A percentile compares a stretch with the other conserved stretches of the same genome.
phyloP scores from a whole-genome alignment of 2,329 filamentous ascomycete species.

The Trichoderma lentiforme region DNA sequence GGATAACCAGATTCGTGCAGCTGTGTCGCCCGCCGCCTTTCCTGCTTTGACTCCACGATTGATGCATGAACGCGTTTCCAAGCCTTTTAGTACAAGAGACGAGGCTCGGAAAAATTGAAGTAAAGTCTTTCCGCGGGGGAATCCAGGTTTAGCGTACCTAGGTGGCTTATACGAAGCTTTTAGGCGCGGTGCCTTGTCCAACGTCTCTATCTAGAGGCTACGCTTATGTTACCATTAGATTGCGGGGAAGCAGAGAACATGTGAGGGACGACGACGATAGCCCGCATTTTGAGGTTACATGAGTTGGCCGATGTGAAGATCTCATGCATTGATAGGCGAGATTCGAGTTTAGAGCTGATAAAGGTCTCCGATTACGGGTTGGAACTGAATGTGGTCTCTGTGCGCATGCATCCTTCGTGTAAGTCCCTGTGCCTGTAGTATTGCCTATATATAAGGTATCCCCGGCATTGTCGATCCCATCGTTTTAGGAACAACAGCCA shows the following conservation, averaged over 20 bases:
- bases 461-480: neutral
- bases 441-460: neutral
- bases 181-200: neutral
- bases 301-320: slow-evolving; percentile 11
- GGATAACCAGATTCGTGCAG: neutral
- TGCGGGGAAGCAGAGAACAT: slow-evolving; percentile 1
- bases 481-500: no score
- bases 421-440: neutral
- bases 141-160: neutral
- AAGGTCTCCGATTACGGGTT: neutral
- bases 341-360: neutral
- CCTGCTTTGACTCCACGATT: neutral
- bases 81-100: neutral
- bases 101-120: neutral
- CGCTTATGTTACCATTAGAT: neutral
- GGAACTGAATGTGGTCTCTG: neutral
- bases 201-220: neutral
- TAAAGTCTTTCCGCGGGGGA: neutral
- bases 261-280: neutral
- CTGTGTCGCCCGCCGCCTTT: neutral
- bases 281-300: slow-evolving; percentile 3
- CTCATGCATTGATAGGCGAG: neutral
- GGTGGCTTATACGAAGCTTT: neutral
- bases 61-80: neutral
- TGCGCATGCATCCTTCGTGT: neutral